Evolutionary conservation across 306 rosid genomes (phyloP).

Genomic region (Cicer chorassanicum): DNA sequence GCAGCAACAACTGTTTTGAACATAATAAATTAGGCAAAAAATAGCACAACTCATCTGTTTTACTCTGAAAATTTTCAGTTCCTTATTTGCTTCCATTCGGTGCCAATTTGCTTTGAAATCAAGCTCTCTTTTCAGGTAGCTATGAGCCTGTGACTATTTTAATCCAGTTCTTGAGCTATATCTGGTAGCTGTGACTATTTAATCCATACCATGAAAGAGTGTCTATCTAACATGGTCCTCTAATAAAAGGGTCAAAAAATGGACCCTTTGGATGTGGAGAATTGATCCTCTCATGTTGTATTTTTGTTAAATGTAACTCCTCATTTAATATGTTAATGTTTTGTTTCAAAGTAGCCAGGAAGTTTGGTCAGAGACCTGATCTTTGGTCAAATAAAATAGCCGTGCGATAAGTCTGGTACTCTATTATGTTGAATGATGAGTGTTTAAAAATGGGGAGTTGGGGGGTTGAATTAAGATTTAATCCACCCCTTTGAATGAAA

Average conservation of each 20-base stretch:
- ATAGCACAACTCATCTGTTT: background rate
- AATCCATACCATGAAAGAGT: background rate
- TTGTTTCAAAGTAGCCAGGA: too few relatives aligned
- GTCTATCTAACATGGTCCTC: background rate
- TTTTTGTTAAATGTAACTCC: background rate
- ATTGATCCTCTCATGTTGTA: background rate
- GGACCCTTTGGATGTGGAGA: background rate
- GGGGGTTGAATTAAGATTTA: too few relatives aligned
- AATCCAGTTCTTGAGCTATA: background rate
- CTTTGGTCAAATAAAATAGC: too few relatives aligned
- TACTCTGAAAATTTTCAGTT: background rate
- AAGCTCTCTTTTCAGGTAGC: background rate
- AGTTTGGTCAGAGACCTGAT: too few relatives aligned
- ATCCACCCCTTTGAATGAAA: too few relatives aligned
- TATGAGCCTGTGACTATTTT: background rate
- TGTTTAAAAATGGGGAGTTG: too few relatives aligned
- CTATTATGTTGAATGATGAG: too few relatives aligned
- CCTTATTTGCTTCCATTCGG: background rate
- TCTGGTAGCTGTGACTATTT: background rate
- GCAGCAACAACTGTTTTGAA: background rate
- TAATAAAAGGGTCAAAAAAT: background rate
- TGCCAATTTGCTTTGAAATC: constrained; percentile 1
- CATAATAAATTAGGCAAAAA: constrained; percentile 6
- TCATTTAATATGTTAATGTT: background rate
- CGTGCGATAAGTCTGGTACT: too few relatives aligned